phyloP scores from a whole-genome alignment of 345 rosid genomes.

The Populus tremula region DNA sequence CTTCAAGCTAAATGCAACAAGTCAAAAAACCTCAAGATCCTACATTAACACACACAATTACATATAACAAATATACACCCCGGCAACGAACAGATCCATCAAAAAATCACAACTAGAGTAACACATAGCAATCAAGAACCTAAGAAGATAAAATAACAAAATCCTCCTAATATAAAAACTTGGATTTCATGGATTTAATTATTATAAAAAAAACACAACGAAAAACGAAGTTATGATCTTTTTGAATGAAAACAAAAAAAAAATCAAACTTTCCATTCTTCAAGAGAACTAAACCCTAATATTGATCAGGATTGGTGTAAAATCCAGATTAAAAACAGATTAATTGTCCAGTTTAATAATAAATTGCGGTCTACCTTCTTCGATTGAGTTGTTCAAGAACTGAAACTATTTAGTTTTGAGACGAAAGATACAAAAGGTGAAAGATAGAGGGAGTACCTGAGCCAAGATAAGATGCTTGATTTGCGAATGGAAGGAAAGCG shows the following conservation, averaged over 20 bases:
- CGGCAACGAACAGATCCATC: not conserved
- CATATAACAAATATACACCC: not conserved
- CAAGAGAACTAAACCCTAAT: not conserved
- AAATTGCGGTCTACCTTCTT: not conserved
- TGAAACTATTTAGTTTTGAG: not conserved
- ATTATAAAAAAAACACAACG: not conserved
- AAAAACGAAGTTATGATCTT: not conserved
- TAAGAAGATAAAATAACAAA: not conserved
- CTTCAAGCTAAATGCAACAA: not conserved
- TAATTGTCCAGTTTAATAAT: too few species aligned
- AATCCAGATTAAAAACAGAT: not conserved
- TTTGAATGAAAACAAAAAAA: not conserved
- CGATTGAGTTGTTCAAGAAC: not conserved
- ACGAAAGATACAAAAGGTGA: not conserved
- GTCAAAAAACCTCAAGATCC: constrained; percentile 15
- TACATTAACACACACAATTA: constrained; percentile 1
- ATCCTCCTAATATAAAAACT: not conserved
- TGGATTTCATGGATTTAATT: not conserved
- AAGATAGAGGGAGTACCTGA: not conserved
- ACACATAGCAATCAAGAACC: not conserved
- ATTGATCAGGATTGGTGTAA: not conserved
- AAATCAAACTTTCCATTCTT: not conserved
- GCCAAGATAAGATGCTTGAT: too few species aligned
- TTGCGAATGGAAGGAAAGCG: not conserved
- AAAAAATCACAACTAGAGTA: not conserved